Evolutionary conservation across 306 rosid species (phyloP), one percentile per base, ranked within the genome.

Genomic region (Dalbergia cultrata): DNA sequence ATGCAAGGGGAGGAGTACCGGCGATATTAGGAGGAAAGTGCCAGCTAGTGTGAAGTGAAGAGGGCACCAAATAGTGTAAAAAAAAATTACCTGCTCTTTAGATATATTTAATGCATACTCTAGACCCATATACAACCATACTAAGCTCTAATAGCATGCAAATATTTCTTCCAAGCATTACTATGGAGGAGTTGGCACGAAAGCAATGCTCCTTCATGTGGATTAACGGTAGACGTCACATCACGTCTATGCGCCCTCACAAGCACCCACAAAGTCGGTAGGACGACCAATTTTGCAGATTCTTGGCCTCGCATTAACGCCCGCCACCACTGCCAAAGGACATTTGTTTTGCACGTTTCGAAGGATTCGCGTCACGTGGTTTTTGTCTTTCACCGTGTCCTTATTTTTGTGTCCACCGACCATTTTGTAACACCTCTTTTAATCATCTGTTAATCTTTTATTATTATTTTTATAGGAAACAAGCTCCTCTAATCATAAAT

Each of bases 361-460:
- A 72, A 79, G 68, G 85, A 88, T 82, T 71, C 86, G 33, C 73
- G 56, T 84, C 91, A 83, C 92, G 26, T 86, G 88, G 13, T 81
- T 52, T 60, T 16, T 79, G 80, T 8, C 31, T 16, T 11, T 76
- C 74, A 19, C n/a, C 22, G 2, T 26, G 16, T 54, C 70, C 6
- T 16, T 60, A 4, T 61, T 77, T 21, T 3, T 37, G 1, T 54
- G 14, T 44, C 39, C 11, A 0, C 13, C 9, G 0, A 2, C 31
- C 31, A 1, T 26, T 37, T 37, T 37, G 0, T 37, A 37, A 4
- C 8, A 37, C 7, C 7, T 37, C 41, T 37, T 37, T 37, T 37
- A 26, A 26, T 26, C 31, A 37, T 37, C 41, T 37, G 2, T 7
- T 1, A 5, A 0, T 7, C 8, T 26, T 26, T 26, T 26, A 21